A percentile compares a stretch with the other conserved stretches of the same genome.
Evolutionary conservation across 352 stramenopile species (phyloP).

Genomic region (Phytophthora pseudosyringae): DNA sequence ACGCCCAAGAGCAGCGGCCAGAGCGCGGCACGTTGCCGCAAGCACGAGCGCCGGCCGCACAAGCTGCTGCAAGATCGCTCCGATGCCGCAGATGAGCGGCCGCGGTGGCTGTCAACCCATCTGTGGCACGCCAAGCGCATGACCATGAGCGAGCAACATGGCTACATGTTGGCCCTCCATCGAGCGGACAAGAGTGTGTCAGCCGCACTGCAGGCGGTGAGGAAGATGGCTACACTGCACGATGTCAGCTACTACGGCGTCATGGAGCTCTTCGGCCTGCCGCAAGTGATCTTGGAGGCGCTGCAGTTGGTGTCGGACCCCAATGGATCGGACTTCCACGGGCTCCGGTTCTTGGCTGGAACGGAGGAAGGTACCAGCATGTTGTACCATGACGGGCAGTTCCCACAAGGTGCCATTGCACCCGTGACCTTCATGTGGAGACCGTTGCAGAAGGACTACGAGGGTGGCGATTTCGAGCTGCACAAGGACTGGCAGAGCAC

Average conservation of each 20-base stretch:
- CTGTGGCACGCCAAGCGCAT: constrained; percentile 84
- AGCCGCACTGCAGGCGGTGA: constrained; percentile 61
- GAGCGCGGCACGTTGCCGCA: constrained; percentile 46
- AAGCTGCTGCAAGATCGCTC: constrained; percentile 38
- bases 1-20: constrained; percentile 7
- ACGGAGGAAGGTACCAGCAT: constrained; percentile 55
- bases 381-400: constrained; percentile 61
- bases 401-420: constrained; percentile 67
- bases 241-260: constrained; percentile 72
- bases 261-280: constrained; percentile 67
- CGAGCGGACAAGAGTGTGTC: constrained; percentile 72
- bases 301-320: constrained; percentile 75
- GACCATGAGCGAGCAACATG: constrained; percentile 60
- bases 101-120: constrained; percentile 70
- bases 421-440: constrained; percentile 83
- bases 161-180: constrained; percentile 50
- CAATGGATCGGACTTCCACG: constrained; percentile 67
- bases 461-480: constrained; percentile 35
- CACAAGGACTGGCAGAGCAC: constrained; percentile 46
- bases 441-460: constrained; percentile 47
- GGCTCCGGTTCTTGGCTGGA: constrained; percentile 57
- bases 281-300: constrained; percentile 63
- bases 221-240: constrained; percentile 59
- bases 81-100: constrained; percentile 7
- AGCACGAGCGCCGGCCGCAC: constrained; percentile 66